phyloP scores from a whole-genome alignment of 208 protist genomes.

The Acanthamoeba castellanii region DNA sequence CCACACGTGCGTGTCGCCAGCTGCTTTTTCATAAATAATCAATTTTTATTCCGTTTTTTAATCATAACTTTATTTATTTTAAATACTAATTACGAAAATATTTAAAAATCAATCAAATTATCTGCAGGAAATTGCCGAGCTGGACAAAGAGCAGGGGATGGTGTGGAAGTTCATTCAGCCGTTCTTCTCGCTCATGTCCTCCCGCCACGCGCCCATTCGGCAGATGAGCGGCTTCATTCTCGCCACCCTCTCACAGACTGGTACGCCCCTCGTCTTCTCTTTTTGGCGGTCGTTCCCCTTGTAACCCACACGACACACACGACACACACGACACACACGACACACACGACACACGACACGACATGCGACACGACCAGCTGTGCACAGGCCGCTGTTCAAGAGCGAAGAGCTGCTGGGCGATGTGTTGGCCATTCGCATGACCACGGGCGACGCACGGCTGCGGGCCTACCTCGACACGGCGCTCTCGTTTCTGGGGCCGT shows the following conservation, averaged over 20 bases:
- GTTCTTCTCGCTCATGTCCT: neutral
- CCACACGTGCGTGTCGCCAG: neutral
- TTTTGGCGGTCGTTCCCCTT: neutral
- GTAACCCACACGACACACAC: neutral
- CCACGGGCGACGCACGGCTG: neutral
- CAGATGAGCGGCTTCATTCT: neutral
- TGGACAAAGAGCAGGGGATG: neutral
- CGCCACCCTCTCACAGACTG: neutral
- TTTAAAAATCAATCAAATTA: too few species aligned
- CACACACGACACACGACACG: neutral
- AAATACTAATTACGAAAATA: too few species aligned
- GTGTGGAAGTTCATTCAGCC: slow-evolving; percentile 20
- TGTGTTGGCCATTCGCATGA: neutral
- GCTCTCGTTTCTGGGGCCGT: neutral
- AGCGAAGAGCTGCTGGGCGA: neutral
- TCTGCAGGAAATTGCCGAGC: neutral
- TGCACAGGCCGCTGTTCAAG: slow-evolving; percentile 24
- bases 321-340: neutral
- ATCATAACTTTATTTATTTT: too few species aligned
- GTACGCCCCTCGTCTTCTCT: neutral
- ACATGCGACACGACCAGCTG: neutral
- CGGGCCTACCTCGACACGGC: neutral
- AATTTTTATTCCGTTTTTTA: too few species aligned
- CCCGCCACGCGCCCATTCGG: neutral
- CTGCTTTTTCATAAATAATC: neutral